Evolutionary conservation across 495 filamentous ascomycete genomes (phyloP).

Genomic region (Penicillium arizonense): DNA sequence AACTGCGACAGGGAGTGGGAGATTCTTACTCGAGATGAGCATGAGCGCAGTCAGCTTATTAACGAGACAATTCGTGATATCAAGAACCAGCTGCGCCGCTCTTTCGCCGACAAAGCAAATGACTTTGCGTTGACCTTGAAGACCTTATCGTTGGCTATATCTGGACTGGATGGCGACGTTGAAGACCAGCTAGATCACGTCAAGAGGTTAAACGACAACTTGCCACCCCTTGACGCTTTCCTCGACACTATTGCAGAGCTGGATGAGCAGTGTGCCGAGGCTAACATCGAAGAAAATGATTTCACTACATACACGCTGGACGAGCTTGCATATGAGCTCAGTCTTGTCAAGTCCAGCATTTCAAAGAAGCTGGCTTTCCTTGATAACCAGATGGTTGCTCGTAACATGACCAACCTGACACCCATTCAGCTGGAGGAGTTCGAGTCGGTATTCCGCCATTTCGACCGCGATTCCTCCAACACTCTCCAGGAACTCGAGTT

Average conservation of each 20-base stretch:
- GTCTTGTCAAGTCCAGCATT: constrained; percentile 84
- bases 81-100: constrained; percentile 88
- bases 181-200: constrained; percentile 91
- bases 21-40: constrained; percentile 73
- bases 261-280: constrained; percentile 87
- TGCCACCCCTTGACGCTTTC: constrained; percentile 85
- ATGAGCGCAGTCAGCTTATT: constrained; percentile 83
- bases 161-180: constrained; percentile 90
- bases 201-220: constrained; percentile 70
- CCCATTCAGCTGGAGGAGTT: constrained; percentile 98
- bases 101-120: constrained; percentile 95
- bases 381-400: constrained; percentile 94
- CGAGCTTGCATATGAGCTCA: constrained; percentile 90
- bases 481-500: constrained; percentile 93
- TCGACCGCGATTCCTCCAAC: constrained; percentile 90
- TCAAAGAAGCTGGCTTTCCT: constrained; percentile 94
- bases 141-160: constrained; percentile 88
- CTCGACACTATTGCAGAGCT: constrained; percentile 78
- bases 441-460: constrained; percentile 95
- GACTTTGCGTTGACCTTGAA: constrained; percentile 94
- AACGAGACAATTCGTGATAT: constrained; percentile 98
- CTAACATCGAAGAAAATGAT: constrained; percentile 98
- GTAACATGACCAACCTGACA: constrained; percentile 97
- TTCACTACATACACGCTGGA: constrained; percentile 98
- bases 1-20: constrained; percentile 81